These are phyloP conservation scores for Santalum album DNA, from an alignment of 164 flowering plant genomes.

Conservation along the genomic window DNA sequence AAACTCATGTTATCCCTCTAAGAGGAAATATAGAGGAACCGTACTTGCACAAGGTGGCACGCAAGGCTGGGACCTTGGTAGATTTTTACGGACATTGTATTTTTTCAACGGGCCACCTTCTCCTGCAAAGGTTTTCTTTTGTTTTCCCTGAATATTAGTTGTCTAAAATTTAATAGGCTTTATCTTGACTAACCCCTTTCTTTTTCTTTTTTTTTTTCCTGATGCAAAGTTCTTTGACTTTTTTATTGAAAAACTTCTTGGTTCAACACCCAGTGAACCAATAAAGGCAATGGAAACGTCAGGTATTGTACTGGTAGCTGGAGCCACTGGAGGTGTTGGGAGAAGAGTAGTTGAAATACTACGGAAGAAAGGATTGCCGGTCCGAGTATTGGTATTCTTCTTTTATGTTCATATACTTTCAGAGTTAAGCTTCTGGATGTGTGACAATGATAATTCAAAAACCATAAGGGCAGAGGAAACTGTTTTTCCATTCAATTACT, in stretches of 20 bases:
- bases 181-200: not conserved
- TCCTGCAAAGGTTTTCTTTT: constrained; percentile 65
- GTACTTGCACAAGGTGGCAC: constrained; percentile 43
- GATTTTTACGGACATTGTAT: constrained; percentile 73
- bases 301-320: constrained; percentile 67
- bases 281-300: constrained; percentile 54
- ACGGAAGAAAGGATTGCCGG: constrained; percentile 64
- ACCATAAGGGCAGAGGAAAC: no score
- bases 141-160: constrained; percentile 2
- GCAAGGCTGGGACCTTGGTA: constrained; percentile 84
- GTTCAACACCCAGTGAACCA: constrained; percentile 44
- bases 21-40: constrained; percentile 23
- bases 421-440: not conserved
- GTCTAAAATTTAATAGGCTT: not conserved
- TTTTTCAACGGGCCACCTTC: constrained; percentile 90
- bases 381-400: constrained; percentile 66
- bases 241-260: constrained; percentile 51
- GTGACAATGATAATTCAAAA: no score
- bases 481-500: no score
- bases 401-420: constrained; percentile 1
- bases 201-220: not conserved
- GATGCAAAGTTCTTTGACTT: constrained; percentile 59
- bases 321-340: constrained; percentile 98
- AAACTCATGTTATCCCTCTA: constrained; percentile 11
- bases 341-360: constrained; percentile 79